These are phyloP conservation scores for Diaporthe sp. DNA, from an alignment of 2,329 filamentous ascomycete species.

Conservation along the genomic window DNA sequence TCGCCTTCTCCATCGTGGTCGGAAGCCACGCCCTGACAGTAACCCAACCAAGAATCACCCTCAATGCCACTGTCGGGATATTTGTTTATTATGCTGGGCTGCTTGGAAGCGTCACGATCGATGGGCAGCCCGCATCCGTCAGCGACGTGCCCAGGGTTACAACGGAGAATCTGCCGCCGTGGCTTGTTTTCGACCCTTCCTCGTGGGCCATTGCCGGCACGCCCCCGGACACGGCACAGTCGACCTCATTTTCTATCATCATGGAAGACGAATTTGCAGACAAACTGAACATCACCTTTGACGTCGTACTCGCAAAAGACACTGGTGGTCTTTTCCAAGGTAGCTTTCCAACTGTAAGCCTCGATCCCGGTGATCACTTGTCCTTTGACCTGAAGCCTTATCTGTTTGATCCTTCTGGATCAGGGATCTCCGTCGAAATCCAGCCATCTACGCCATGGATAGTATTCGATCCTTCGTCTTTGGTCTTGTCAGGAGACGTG, in stretches of 20 bases:
- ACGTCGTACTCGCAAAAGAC: slow-evolving; percentile 39
- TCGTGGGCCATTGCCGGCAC: slow-evolving; percentile 74
- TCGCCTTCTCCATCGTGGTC: slow-evolving; percentile 78
- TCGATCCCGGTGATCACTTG: slow-evolving; percentile 53
- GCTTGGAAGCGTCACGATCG: slow-evolving; percentile 63
- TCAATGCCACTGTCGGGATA: slow-evolving; percentile 67
- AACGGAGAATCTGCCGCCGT: slow-evolving; percentile 67
- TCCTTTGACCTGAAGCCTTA: slow-evolving; percentile 55
- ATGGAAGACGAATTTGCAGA: slow-evolving; percentile 70
- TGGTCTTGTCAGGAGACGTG: slow-evolving; percentile 53
- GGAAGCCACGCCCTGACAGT: slow-evolving; percentile 77
- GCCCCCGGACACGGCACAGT: slow-evolving; percentile 66
- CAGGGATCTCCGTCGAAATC: slow-evolving; percentile 49
- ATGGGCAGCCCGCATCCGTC: slow-evolving; percentile 61
- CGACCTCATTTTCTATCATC: slow-evolving; percentile 71
- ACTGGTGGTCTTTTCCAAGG: slow-evolving; percentile 52
- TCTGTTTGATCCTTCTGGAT: slow-evolving; percentile 51
- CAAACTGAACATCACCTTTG: slow-evolving; percentile 65
- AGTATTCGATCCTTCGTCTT: slow-evolving; percentile 44
- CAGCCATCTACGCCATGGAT: slow-evolving; percentile 56
- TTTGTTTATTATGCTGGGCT: slow-evolving; percentile 65
- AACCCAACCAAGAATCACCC: slow-evolving; percentile 62
- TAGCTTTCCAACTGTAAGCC: slow-evolving; percentile 51
- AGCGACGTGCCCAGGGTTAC: slow-evolving; percentile 63
- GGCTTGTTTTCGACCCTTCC: slow-evolving; percentile 73